Base-by-base conservation (phyloP, 1,139 yeast species). In the Suhomyces atakaporum region DNA sequence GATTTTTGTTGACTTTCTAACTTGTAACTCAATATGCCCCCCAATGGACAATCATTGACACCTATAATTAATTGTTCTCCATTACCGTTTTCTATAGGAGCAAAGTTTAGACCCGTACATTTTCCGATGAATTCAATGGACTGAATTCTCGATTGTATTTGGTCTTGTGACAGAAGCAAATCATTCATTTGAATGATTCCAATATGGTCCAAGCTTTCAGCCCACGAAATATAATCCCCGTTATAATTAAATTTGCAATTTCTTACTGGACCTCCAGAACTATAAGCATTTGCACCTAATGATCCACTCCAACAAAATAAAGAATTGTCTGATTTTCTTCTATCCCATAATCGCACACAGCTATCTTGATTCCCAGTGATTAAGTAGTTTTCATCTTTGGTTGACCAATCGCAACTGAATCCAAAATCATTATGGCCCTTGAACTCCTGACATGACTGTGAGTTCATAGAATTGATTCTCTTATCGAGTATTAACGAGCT, bases 281-380 rank as follows among this genome's bases (percentile, higher is more conserved):
- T 37, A 11, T 25, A 31, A 19, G 18, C 33, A 24, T 28, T 29
- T 7, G 56, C 43, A 1, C 75, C 75, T 7, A 69, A 44, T 3
- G 69, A 56, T 3, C 78, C 67, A 39, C 59, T 62, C 65, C 68
- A 63, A 16, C 63, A 50, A 43, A 51, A 54, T 10, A 66, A 33
- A 19, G 68, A 57, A 16, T 49, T 33, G 2, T 52, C 42, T 7
- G 62, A 46, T 33, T 53, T 54, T 25, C 75, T 52, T 38, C 76
- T 57, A 52, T 79, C 85, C 70, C 78, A 78, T 7, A 79, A 45
- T 34, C 77, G 60, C 9, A 79, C 73, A 7, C 81, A 70, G 3
- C 81, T 73, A 52, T 80, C 86, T 53, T 80, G 85, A 47, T 74
- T 77, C 3, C 85, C 85, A 0, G 83, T 73, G 7, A 77, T 69